phyloP scores from a whole-genome alignment of 768 basidiomycete genomes.

The Pisolithus sp. region DNA sequence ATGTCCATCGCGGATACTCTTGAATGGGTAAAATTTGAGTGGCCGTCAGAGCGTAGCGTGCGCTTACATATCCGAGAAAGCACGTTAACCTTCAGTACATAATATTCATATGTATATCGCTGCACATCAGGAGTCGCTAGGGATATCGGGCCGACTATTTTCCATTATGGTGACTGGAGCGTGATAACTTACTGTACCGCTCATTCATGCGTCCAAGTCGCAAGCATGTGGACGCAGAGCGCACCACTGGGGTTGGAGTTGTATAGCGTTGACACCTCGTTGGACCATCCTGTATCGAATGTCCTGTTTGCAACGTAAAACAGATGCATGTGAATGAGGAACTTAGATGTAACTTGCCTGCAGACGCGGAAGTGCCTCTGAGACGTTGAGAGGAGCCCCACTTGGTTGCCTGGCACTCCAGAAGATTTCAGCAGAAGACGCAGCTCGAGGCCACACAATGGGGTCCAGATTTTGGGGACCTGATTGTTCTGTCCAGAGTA shows the following conservation, averaged over 20 bases:
- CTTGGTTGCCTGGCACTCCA: slow-evolving; percentile 40
- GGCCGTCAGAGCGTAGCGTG: slow-evolving; percentile 80
- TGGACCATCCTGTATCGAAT: slow-evolving; percentile 42
- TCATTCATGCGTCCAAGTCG: slow-evolving; percentile 23
- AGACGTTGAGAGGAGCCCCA: slow-evolving; percentile 28
- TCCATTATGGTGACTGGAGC: not conserved
- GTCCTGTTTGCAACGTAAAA: slow-evolving; percentile 23
- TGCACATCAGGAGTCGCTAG: not conserved
- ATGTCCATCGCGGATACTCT: slow-evolving; percentile 60
- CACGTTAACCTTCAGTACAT: slow-evolving; percentile 82
- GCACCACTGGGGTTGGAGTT: slow-evolving; percentile 54
- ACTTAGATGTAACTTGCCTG: slow-evolving; percentile 23
- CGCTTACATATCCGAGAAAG: slow-evolving; percentile 77
- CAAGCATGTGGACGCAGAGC: slow-evolving; percentile 43
- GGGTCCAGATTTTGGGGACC: slow-evolving; percentile 37
- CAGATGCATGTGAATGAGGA: not conserved
- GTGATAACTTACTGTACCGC: too few relatives aligned
- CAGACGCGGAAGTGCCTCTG: slow-evolving; percentile 43
- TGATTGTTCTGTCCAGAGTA: slow-evolving; percentile 44
- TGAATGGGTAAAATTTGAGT: slow-evolving; percentile 73
- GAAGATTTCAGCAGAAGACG: slow-evolving; percentile 45
- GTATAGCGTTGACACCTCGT: slow-evolving; percentile 40
- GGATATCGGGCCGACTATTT: not conserved
- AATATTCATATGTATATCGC: slow-evolving; percentile 12
- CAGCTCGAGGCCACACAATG: slow-evolving; percentile 43